Evolutionary conservation across 1,139 yeast species (phyloP), one percentile per base, ranked within the genome.

Genomic region (Kodamaea derodonti): DNA sequence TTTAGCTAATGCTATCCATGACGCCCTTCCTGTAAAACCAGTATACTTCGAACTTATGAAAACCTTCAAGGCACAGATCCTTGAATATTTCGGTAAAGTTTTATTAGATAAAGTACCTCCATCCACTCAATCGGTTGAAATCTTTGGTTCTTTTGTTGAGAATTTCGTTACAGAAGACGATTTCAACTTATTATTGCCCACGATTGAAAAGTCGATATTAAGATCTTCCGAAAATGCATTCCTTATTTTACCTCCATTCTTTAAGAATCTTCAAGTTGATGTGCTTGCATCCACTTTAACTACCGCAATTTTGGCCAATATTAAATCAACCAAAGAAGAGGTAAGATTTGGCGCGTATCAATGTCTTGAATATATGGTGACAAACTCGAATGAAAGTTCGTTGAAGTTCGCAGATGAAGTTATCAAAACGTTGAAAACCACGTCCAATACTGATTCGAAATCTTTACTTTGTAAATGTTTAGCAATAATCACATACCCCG

Each of bases 211-310:
- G 52, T 75, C 94, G 1, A 70, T 84, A 33, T 67, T 92, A 49
- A 75, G 97, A 54, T 79, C 95, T 3, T 84, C 97, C 0, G 97
- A 88, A 52, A 60, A 68, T 24, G 75, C 87, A 0, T 73, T 85
- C 43, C 70, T 72, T 6, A 49, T 64, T 23, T 59, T 81, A 12
- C 51, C 78, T 14, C 80, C 83, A 0, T 52, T 85, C 16, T 62
- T 79, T 33, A 37, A 47, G 3, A 54, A 65, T 23, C 41, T 79
- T 12, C 41, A 64, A 8, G 38, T 48, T 10, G 51, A 51, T 15
- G 30, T 34, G 23, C 57, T 78, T 16, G 51, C 60, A 1, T 48
- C 60, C 4, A 81, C 82, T 47, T 62, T 87, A 17, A 58, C 82
- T 25, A 39, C 71, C 0, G 82, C 83, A 34, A 56, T 85, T n/a